Conservation (phyloP, 108 stramenopile genomes). For the Conticribra guillardii region DNA sequence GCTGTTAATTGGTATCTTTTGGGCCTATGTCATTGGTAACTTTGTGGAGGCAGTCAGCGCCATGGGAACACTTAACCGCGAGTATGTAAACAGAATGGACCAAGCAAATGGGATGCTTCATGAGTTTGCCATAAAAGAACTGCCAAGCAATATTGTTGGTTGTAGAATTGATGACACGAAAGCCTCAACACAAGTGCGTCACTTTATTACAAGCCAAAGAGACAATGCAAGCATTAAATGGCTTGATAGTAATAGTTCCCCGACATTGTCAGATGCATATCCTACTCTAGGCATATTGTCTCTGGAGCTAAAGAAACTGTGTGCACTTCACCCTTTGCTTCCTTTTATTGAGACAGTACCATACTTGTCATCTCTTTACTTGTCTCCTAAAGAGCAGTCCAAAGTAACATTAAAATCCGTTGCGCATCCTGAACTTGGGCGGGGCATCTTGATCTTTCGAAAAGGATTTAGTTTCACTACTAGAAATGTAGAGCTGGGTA, state of each 20-base stretch:
- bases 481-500: not conserved
- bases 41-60: constrained; percentile 33
- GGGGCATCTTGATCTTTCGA: constrained; percentile 34
- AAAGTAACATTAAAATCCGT: constrained; percentile 28
- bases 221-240: constrained; percentile 2
- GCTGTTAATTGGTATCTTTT: constrained; percentile 46
- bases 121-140: constrained; percentile 11
- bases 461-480: constrained; percentile 13
- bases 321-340: constrained; percentile 19
- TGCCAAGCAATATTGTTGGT: not conserved
- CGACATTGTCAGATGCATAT: constrained; percentile 21
- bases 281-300: constrained; percentile 22
- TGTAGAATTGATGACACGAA: not conserved
- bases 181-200: constrained; percentile 12
- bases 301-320: constrained; percentile 5
- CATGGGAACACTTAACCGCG: constrained; percentile 7
- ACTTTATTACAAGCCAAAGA: constrained; percentile 19
- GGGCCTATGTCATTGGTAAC: constrained; percentile 55
- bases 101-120: constrained; percentile 35
- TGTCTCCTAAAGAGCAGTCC: constrained; percentile 23
- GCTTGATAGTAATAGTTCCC: constrained; percentile 6
- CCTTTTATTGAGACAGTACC: constrained; percentile 20
- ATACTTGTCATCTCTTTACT: constrained; percentile 29
- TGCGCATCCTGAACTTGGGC: constrained; percentile 12
- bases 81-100: constrained; percentile 21